Conservation (phyloP, 1,284 basidiomycete species). For the Malassezia slooffiae region DNA sequence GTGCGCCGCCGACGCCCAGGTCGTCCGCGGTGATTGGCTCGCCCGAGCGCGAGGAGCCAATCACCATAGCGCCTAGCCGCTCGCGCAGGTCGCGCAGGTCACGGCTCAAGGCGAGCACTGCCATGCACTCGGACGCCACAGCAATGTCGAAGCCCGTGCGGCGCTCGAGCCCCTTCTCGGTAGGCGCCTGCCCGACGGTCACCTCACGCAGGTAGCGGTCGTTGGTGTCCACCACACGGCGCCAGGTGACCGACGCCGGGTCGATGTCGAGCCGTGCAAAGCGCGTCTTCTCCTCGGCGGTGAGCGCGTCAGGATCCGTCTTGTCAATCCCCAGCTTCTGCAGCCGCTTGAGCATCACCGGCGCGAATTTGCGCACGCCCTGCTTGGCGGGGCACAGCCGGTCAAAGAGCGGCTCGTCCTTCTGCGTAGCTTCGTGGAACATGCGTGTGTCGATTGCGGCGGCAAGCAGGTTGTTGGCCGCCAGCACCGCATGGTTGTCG, state of each 20-base stretch:
- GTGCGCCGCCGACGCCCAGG: conserved; percentile 85
- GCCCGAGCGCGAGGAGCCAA: conserved; percentile 83
- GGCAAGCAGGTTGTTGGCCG: conserved; percentile 92
- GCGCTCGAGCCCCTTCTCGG: conserved; percentile 80
- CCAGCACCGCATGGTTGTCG: conserved; percentile 94
- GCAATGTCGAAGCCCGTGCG: conserved; percentile 91
- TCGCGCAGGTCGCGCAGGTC: conserved; percentile 83
- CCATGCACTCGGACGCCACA: conserved; percentile 96
- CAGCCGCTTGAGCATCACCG: conserved; percentile 89
- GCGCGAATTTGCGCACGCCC: conserved; percentile 85
- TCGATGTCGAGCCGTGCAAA: conserved; percentile 92
- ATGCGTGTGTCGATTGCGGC: conserved; percentile 94
- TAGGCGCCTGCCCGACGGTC: conserved; percentile 76
- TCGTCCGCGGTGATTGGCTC: conserved; percentile 93
- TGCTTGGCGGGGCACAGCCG: conserved; percentile 87
- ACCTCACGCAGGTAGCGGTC: conserved; percentile 93
- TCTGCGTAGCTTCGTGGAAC: conserved; percentile 93
- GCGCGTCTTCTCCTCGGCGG: conserved; percentile 75
- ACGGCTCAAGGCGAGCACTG: conserved; percentile 82
- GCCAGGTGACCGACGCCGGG: conserved; percentile 83
- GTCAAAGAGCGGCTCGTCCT: conserved; percentile 85
- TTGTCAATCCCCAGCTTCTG: conserved; percentile 92
- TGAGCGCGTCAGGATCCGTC: conserved; percentile 81
- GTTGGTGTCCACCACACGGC: conserved; percentile 91
- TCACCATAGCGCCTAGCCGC: conserved; percentile 83